A percentile compares a stretch with the other conserved stretches of the same genome.
phyloP scores from a whole-genome alignment of 2,329 filamentous ascomycete genomes.

The Daldinia sp. region DNA sequence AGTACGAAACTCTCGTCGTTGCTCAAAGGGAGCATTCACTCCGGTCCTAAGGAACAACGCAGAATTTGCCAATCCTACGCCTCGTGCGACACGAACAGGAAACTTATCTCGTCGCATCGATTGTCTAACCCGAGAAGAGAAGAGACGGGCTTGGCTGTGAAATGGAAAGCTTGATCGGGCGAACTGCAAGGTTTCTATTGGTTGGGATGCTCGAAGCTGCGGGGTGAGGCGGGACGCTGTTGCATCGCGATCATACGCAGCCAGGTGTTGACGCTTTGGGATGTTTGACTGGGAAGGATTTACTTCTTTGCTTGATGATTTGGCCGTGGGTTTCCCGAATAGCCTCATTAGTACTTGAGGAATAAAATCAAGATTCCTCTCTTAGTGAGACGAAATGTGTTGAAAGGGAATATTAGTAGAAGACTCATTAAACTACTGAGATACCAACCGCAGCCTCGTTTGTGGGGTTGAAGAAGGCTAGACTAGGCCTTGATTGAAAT shows the following conservation, averaged over 20 bases:
- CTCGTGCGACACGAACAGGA: constrained; percentile 15
- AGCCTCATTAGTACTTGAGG: too few relatives aligned
- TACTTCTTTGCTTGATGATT: neutral
- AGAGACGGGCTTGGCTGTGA: constrained; percentile 2
- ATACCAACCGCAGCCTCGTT: too few relatives aligned
- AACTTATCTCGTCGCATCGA: neutral
- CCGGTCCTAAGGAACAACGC: constrained; percentile 4
- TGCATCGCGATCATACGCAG: constrained; percentile 4
- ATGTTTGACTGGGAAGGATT: neutral
- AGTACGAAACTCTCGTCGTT: neutral
- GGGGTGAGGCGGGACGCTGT: constrained; percentile 12
- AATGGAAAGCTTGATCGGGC: constrained; percentile 1
- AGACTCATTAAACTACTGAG: too few relatives aligned
- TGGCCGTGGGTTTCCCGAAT: too few relatives aligned
- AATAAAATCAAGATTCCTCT: too few relatives aligned
- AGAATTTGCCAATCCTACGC: too few relatives aligned
- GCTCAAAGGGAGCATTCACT: constrained; percentile 25
- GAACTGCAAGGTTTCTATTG: constrained; percentile 4
- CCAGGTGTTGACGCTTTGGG: neutral
- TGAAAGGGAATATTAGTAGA: too few relatives aligned
- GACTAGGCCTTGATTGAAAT: neutral
- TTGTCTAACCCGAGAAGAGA: neutral
- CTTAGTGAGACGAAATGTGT: too few relatives aligned
- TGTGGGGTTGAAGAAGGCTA: neutral
- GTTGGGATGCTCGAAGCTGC: constrained; percentile 1